Conservation (phyloP, 768 basidiomycete genomes). For the Collybiopsis confluens region DNA sequence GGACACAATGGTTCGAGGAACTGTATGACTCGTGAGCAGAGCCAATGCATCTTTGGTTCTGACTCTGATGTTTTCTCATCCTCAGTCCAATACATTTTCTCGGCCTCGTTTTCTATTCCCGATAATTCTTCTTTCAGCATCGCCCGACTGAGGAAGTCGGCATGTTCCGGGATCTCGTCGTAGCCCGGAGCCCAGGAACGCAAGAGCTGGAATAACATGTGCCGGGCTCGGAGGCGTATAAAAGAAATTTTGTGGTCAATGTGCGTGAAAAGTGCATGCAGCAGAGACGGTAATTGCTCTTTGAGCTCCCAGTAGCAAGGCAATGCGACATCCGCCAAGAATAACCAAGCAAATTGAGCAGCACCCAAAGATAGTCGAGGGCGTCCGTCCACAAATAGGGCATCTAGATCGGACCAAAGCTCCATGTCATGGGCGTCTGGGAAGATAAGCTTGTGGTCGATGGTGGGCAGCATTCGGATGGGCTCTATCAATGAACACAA, state of each 20-base stretch:
- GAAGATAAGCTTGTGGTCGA: conserved; percentile 64
- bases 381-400: conserved; percentile 63
- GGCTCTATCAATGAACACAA: conserved; percentile 85
- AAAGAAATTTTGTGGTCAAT: conserved; percentile 72
- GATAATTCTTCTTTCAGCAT: conserved; percentile 48
- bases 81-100: conserved; percentile 65
- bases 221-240: conserved; percentile 65
- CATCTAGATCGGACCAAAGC: conserved; percentile 76
- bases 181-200: conserved; percentile 80
- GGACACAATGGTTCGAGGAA: conserved; percentile 69
- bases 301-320: conserved; percentile 75
- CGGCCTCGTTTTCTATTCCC: conserved; percentile 55
- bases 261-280: conserved; percentile 79
- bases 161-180: conserved; percentile 63
- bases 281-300: conserved; percentile 63
- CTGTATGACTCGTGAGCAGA: conserved; percentile 63
- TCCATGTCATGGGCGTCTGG: conserved; percentile 67
- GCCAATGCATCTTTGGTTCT: conserved; percentile 61
- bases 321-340: conserved; percentile 71
- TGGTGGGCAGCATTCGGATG: conserved; percentile 73
- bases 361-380: conserved; percentile 70
- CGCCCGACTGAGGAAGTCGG: conserved; percentile 39
- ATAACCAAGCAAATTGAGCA: conserved; percentile 86
- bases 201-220: conserved; percentile 81
- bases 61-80: conserved; percentile 54